Conservation (phyloP, 371 early-diverging fungal genomes). For the Mortierella sp. region DNA sequence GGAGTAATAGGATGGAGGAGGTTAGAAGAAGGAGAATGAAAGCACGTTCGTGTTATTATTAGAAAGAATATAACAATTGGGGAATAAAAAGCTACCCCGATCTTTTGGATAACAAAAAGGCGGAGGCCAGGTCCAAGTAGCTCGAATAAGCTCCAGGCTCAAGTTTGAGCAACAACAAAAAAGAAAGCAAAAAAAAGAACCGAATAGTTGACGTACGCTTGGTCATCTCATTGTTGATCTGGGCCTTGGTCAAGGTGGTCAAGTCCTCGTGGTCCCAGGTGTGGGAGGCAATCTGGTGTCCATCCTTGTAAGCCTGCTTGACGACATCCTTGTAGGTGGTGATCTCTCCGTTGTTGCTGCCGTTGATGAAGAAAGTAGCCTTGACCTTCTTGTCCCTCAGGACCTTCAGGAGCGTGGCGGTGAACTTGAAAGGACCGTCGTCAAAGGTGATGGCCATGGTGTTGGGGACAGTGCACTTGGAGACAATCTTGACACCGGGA, state of each 20-base stretch:
- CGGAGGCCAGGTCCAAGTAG: not conserved
- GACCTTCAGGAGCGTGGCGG: slow-evolving; percentile 56
- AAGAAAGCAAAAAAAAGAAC: not conserved
- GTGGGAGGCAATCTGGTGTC: slow-evolving; percentile 73
- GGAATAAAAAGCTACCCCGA: not conserved
- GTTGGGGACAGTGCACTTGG: slow-evolving; percentile 56
- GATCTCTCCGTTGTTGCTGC: slow-evolving; percentile 62
- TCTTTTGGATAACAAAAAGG: not conserved
- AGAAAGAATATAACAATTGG: not conserved
- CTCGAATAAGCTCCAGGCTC: not conserved
- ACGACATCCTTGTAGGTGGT: slow-evolving; percentile 39
- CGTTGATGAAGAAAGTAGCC: slow-evolving; percentile 74
- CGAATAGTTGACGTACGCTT: no score
- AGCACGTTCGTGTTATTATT: not conserved
- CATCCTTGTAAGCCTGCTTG: slow-evolving; percentile 55
- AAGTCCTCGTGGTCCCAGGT: slow-evolving; percentile 66
- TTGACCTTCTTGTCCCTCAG: slow-evolving; percentile 56
- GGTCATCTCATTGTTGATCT: slow-evolving; percentile 20
- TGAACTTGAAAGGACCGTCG: slow-evolving; percentile 63
- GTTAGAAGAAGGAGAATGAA: not conserved
- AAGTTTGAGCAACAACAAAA: not conserved
- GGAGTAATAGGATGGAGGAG: no score
- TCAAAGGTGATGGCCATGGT: slow-evolving; percentile 70
- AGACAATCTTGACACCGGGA: slow-evolving; percentile 18
- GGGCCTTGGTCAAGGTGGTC: not conserved